Conservation (phyloP, 2,329 filamentous ascomycete genomes). For the Triangularia verruculosa region DNA sequence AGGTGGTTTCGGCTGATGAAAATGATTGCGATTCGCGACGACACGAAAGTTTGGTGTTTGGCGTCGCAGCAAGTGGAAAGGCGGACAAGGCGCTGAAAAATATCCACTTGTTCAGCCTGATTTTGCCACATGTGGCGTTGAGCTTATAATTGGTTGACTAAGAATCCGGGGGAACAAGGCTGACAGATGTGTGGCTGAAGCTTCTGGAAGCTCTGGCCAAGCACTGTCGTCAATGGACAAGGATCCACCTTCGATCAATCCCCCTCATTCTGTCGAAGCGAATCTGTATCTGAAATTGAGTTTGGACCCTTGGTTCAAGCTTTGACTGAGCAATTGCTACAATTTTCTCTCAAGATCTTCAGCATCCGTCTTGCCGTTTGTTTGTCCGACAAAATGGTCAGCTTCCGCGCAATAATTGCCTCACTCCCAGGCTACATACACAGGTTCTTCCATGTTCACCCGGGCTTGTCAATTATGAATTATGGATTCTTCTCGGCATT, state of each 20-base stretch:
- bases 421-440: not conserved
- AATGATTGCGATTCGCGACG: not conserved
- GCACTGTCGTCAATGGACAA: not conserved
- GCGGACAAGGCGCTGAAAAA: slow-evolving; percentile 1
- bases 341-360: slow-evolving; percentile 18
- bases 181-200: slow-evolving; percentile 27
- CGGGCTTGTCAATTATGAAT: not conserved
- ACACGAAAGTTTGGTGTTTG: slow-evolving; percentile 14
- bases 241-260: not conserved
- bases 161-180: slow-evolving; percentile 11
- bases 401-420: not conserved
- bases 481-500: not conserved
- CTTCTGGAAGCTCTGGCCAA: slow-evolving; percentile 17
- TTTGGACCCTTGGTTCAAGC: not conserved
- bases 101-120: slow-evolving; percentile 15
- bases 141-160: slow-evolving; percentile 13
- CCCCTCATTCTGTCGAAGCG: not conserved
- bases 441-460: not conserved
- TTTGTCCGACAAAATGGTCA: not conserved
- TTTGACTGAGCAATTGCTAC: not conserved
- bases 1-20: not conserved
- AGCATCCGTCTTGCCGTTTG: not conserved
- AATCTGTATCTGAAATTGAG: slow-evolving; percentile 5
- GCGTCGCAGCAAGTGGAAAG: slow-evolving; percentile 6
- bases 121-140: slow-evolving; percentile 22